Percentiles rank a stretch among this genome's conserved stretches.
phyloP scores from a whole-genome alignment of 768 basidiomycete genomes.

The Strobilomyces confusus region DNA sequence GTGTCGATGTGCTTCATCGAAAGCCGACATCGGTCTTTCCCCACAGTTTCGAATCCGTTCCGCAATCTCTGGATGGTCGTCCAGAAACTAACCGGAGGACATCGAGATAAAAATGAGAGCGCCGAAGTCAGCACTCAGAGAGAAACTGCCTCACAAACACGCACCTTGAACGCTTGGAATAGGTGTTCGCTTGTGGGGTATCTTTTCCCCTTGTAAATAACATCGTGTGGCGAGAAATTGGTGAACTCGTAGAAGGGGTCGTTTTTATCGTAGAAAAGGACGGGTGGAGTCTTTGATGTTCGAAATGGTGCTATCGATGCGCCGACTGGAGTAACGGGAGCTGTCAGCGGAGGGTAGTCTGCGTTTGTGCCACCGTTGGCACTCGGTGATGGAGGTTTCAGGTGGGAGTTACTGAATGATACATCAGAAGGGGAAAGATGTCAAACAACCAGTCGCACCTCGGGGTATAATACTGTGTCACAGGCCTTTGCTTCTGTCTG shows the following conservation, averaged over 20 bases:
- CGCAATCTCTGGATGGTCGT: constrained; percentile 55
- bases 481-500: constrained; percentile 18
- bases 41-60: constrained; percentile 67
- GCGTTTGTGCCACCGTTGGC: constrained; percentile 8
- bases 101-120: neutral
- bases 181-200: constrained; percentile 79
- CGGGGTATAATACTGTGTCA: constrained; percentile 24
- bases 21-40: constrained; percentile 57
- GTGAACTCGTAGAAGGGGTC: constrained; percentile 69
- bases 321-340: constrained; percentile 26
- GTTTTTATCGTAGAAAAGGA: constrained; percentile 63
- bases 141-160: neutral
- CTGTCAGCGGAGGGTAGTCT: constrained; percentile 32
- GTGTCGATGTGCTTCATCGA: constrained; percentile 63
- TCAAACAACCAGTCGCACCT: constrained; percentile 9
- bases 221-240: constrained; percentile 66
- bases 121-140: neutral
- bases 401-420: constrained; percentile 8
- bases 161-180: constrained; percentile 70
- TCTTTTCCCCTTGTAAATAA: constrained; percentile 55
- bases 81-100: constrained; percentile 46
- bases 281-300: constrained; percentile 30
- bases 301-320: constrained; percentile 29
- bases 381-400: constrained; percentile 12
- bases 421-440: neutral